These are phyloP conservation scores for Exsudoporus frostii DNA, from an alignment of 768 basidiomycete species.

Conservation along the genomic window DNA sequence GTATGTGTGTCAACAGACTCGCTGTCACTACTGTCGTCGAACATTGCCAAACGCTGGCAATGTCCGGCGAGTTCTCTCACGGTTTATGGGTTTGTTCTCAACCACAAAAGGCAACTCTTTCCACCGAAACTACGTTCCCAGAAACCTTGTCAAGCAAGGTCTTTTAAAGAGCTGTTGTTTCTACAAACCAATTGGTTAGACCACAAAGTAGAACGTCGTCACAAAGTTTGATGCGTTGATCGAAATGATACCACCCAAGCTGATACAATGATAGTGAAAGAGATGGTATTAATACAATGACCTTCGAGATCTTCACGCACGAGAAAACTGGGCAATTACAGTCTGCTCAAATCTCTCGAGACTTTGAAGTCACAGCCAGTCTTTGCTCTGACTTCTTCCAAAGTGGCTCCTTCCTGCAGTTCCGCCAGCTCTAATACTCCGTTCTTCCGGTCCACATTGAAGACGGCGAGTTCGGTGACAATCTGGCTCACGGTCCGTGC, in stretches of 20 bases:
- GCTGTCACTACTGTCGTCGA: no score
- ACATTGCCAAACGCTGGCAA: no score
- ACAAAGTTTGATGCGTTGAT: not conserved
- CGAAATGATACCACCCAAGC: not conserved
- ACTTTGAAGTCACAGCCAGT: slow-evolving; percentile 83
- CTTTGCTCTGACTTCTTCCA: slow-evolving; percentile 84
- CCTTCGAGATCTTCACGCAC: not conserved
- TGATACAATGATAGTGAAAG: not conserved
- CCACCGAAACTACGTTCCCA: no score
- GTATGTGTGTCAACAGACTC: no score
- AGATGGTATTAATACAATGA: slow-evolving; percentile 9
- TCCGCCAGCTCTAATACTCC: slow-evolving; percentile 77
- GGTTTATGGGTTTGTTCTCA: no score
- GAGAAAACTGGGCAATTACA: slow-evolving; percentile 31
- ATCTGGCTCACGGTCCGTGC: slow-evolving; percentile 86
- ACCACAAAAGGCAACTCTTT: no score
- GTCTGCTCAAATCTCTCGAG: slow-evolving; percentile 45
- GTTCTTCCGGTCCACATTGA: slow-evolving; percentile 75
- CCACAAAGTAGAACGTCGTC: not conserved
- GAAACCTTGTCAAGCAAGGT: no score
- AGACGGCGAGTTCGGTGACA: slow-evolving; percentile 90
- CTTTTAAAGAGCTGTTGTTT: not conserved
- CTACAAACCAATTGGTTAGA: not conserved
- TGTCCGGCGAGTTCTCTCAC: no score
- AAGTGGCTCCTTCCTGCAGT: slow-evolving; percentile 75